Evolutionary conservation across 2,329 filamentous ascomycete genomes (phyloP).

Genomic region (Claviceps spartinae): DNA sequence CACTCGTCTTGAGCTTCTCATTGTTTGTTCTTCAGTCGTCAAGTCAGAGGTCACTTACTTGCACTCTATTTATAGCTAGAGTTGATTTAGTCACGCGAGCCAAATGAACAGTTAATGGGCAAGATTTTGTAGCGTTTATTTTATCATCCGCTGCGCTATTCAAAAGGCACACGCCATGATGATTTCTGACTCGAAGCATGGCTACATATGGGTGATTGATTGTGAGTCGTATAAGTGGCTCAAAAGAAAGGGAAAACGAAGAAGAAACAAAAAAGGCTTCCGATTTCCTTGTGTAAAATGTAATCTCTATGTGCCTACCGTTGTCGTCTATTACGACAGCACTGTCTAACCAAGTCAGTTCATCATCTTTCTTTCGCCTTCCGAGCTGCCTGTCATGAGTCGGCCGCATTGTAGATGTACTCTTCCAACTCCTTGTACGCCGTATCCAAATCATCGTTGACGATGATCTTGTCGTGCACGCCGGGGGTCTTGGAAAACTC

Average conservation of each 20-base stretch:
- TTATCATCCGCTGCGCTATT: background rate
- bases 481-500: conserved; percentile 56
- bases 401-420: conserved; percentile 27
- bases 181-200: background rate
- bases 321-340: background rate
- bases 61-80: conserved; percentile 16
- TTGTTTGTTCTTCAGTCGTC: conserved; percentile 22
- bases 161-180: background rate
- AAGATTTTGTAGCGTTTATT: background rate
- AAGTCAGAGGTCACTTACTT: conserved; percentile 24
- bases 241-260: background rate
- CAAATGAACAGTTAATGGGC: conserved; percentile 6
- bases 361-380: background rate
- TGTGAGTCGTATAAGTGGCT: background rate
- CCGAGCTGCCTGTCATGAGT: conserved; percentile 5
- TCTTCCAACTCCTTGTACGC: conserved; percentile 41
- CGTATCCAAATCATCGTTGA: conserved; percentile 31
- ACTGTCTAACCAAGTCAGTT: background rate
- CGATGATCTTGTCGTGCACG: conserved; percentile 26
- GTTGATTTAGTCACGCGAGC: conserved; percentile 15
- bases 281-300: too few species aligned
- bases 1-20: conserved; percentile 22
- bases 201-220: background rate
- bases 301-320: background rate
- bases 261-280: background rate